Percentiles rank a stretch among this genome's conserved stretches.
Conservation (phyloP, 768 basidiomycete genomes). For the Pulveroboletus ravenelii region DNA sequence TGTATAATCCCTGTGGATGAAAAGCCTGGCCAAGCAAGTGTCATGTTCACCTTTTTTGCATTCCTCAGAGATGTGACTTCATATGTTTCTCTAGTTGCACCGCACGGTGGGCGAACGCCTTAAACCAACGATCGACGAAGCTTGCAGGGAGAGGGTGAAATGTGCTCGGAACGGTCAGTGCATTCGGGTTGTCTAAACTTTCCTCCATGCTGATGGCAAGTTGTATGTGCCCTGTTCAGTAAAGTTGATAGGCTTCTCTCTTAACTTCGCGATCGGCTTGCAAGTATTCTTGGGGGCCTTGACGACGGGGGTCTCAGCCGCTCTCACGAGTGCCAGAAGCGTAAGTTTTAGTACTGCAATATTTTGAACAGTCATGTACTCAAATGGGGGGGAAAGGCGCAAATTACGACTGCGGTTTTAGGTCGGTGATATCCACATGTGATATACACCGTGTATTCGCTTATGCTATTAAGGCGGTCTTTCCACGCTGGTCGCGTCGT, state of each 20-base stretch:
- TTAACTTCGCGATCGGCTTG: conserved; percentile 51
- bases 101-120: conserved; percentile 50
- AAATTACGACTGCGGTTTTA: conserved; percentile 37
- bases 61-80: not conserved
- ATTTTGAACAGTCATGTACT: not conserved
- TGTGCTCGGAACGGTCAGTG: conserved; percentile 42
- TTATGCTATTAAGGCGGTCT: conserved; percentile 46
- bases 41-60: not conserved
- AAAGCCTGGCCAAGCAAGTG: conserved; percentile 16
- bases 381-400: conserved; percentile 23
- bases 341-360: conserved; percentile 23
- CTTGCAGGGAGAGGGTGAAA: conserved; percentile 42
- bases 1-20: conserved; percentile 25
- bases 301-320: conserved; percentile 60
- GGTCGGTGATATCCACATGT: conserved; percentile 23
- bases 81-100: conserved; percentile 14
- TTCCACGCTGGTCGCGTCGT: conserved; percentile 65
- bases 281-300: conserved; percentile 64
- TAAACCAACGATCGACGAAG: conserved; percentile 46
- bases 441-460: not conserved
- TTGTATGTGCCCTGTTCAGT: conserved; percentile 20
- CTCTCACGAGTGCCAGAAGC: conserved; percentile 36
- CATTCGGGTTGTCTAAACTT: not conserved
- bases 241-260: conserved; percentile 26
- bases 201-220: conserved; percentile 10